Percentiles rank a stretch among this genome's conserved stretches.
Evolutionary conservation across 225 moss, liverwort and hornwort genomes (phyloP).

Genomic region (Lunularia cruciata): DNA sequence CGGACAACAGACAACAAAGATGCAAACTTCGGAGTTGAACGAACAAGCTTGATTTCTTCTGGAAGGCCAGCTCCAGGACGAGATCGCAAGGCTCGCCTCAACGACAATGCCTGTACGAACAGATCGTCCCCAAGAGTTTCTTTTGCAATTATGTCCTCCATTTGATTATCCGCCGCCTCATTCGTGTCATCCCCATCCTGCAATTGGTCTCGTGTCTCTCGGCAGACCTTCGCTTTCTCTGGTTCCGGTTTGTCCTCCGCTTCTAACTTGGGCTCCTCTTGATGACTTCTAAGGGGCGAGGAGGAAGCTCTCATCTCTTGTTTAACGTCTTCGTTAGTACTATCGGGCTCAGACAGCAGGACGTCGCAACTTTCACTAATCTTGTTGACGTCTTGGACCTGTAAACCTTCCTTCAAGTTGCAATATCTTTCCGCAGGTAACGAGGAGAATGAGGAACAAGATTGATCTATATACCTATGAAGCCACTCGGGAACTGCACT

Average conservation of each 20-base stretch:
- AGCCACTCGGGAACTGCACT: slow-evolving; percentile 66
- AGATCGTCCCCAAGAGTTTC: slow-evolving; percentile 48
- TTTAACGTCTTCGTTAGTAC: neutral
- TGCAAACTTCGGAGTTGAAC: slow-evolving; percentile 36
- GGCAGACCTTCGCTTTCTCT: neutral
- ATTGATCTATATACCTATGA: slow-evolving; percentile 43
- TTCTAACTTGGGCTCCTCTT: neutral
- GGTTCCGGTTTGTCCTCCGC: neutral
- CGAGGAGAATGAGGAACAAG: slow-evolving; percentile 33
- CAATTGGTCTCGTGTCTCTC: neutral
- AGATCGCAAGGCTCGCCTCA: slow-evolving; percentile 52
- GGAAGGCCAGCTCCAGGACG: slow-evolving; percentile 46
- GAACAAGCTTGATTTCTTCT: slow-evolving; percentile 51
- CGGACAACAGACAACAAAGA: slow-evolving; percentile 52
- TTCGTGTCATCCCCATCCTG: slow-evolving; percentile 10
- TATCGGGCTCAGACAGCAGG: neutral
- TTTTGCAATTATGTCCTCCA: slow-evolving; percentile 34
- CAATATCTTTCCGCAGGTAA: slow-evolving; percentile 30
- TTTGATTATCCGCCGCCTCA: slow-evolving; percentile 9
- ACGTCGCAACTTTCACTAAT: neutral
- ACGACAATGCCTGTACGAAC: slow-evolving; percentile 43
- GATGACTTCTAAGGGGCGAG: neutral
- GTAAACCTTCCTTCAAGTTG: slow-evolving; percentile 17
- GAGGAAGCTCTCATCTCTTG: neutral
- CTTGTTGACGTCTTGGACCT: neutral